A percentile compares a stretch with the other conserved stretches of the same genome.
These are phyloP conservation scores for Aureobasidium pullulans DNA, from an alignment of 2,329 filamentous ascomycete species.

Conservation along the genomic window DNA sequence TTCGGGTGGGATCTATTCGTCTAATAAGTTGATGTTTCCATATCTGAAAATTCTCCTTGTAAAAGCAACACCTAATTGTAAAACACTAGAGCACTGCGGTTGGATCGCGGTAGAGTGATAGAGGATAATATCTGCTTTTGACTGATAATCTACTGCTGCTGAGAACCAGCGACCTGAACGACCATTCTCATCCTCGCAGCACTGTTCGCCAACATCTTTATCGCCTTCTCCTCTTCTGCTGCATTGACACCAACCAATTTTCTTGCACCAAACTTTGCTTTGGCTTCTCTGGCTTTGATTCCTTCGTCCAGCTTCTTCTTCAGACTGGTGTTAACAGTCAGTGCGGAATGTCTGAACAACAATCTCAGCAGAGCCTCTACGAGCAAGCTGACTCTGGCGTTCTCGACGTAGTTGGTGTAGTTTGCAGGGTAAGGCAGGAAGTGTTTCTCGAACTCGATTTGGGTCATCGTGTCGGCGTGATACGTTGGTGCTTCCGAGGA, in stretches of 20 bases:
- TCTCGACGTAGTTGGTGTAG: slow-evolving; percentile 54
- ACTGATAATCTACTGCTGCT: neutral
- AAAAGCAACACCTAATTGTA: too few species aligned
- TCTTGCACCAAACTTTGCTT: slow-evolving; percentile 37
- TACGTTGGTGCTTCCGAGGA: slow-evolving; percentile 33
- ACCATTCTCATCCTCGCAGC: slow-evolving; percentile 25
- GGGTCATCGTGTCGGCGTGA: slow-evolving; percentile 39
- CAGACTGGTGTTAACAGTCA: slow-evolving; percentile 30
- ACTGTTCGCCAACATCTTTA: slow-evolving; percentile 27
- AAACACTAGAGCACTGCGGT: too few species aligned
- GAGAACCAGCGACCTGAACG: neutral
- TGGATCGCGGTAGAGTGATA: too few species aligned
- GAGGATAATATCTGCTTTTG: too few species aligned
- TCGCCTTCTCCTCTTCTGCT: slow-evolving; percentile 30
- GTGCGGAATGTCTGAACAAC: slow-evolving; percentile 31
- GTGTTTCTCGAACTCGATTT: slow-evolving; percentile 47
- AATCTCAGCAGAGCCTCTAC: slow-evolving; percentile 59
- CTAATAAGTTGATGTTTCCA: too few species aligned
- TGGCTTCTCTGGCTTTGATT: slow-evolving; percentile 42
- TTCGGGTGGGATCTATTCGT: too few species aligned
- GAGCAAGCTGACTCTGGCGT: slow-evolving; percentile 63
- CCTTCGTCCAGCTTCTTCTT: slow-evolving; percentile 44
- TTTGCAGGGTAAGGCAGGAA: slow-evolving; percentile 62
- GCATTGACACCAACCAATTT: slow-evolving; percentile 34
- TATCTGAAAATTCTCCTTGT: too few species aligned